Evolutionary conservation across 2,329 filamentous ascomycete species (phyloP), one percentile per base, ranked within the genome.

Genomic region (Aschersonia sp.): DNA sequence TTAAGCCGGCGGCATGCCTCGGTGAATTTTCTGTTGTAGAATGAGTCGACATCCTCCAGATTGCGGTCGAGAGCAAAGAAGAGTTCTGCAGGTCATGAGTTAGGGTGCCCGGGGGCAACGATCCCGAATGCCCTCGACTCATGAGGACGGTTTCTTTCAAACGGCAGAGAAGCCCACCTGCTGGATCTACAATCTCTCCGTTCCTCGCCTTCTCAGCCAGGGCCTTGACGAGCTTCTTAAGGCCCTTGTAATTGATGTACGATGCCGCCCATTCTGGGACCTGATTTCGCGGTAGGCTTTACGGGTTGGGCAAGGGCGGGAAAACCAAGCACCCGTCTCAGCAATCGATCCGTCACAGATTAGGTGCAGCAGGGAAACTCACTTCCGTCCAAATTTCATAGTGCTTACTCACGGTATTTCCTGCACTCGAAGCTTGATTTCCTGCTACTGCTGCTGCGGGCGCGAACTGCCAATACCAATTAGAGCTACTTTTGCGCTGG

Each of bases 11-110:
- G 84, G 40, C 84, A 81, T 52, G 84, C 84, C 57, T 97, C 91
- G 52, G 80, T 77, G 60, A 89, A 88, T 63, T 96, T 96, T 64
- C 89, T 94, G 70, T 94, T 96, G 73, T 96, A 97, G 66, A 98
- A 97, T 46, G 79, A 78, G 65, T 96, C 89, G 63, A 98, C 91
- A 67, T 94, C 85, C 72, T 98, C 92, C 60, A 98, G 82, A 63
- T 97, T 96, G 58, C 92, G 86, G 63, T 98, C 92, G 64, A 98
- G 81, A 54, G 84, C 86, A 65, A 91, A 95, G 72, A 96, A 95
- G 75, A 98, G 95, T 65, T 89, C 92, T 96, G 71, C 58, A 58
- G 55, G 51, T 46, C 40, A 55, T 54, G 51, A 56, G 62, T 63
- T 59, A 64, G 60, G 56, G 55, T 54, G 55, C 51, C 53, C 46